Conservation (phyloP, 129 eudicot species). For the Chrysanthemum lavandulifolium region DNA sequence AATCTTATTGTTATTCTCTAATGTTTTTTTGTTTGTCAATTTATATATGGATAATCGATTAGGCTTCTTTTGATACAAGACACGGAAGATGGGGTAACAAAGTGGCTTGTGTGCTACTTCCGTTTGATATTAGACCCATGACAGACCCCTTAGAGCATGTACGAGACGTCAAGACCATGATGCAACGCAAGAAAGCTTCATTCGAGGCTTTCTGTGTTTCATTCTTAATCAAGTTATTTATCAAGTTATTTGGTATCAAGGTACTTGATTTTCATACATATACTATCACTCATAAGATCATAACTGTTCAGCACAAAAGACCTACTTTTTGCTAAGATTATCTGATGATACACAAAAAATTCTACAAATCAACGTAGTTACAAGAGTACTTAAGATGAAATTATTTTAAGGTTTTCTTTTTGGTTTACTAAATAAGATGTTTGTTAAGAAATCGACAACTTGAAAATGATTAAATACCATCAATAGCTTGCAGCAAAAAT, state of each 20-base stretch:
- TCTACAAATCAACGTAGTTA: neutral
- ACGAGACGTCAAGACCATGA: neutral
- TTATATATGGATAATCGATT: neutral
- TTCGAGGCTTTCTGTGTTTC: neutral
- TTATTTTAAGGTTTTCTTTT: too few species aligned
- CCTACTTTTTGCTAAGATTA: too few species aligned
- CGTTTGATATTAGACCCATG: neutral
- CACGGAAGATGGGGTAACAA: neutral
- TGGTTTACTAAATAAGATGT: neutral
- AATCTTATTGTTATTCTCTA: neutral
- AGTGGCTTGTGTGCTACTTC: neutral
- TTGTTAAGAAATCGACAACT: neutral
- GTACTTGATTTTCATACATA: neutral
- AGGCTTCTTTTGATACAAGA: slow-evolving; percentile 3
- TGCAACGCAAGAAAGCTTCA: slow-evolving; percentile 3
- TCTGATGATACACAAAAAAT: neutral
- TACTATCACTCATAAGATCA: too few species aligned
- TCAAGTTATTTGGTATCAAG: neutral
- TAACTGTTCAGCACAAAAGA: too few species aligned
- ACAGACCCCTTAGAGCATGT: neutral
- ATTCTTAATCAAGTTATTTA: neutral
- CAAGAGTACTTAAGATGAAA: neutral
- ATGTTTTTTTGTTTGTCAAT: neutral
- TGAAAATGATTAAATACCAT: neutral
- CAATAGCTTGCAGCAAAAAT: slow-evolving; percentile 28